Conservation (phyloP, 2,329 filamentous ascomycete genomes). For the Hymenoscyphus fraxineus region DNA sequence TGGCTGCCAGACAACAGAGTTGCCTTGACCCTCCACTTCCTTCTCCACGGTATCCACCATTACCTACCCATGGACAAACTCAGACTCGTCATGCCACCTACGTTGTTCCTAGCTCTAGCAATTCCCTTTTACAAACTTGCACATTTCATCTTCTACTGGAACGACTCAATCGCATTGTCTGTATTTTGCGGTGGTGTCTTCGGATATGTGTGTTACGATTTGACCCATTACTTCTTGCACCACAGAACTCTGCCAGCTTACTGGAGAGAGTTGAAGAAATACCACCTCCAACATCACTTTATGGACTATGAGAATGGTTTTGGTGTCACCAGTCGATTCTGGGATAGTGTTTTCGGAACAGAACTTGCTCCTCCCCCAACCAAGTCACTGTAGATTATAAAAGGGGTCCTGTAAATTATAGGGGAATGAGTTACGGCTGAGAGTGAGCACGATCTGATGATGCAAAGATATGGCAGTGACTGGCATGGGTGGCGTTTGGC, state of each 20-base stretch:
- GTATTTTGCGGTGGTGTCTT: slow-evolving; percentile 90
- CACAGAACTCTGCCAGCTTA: slow-evolving; percentile 87
- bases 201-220: slow-evolving; percentile 92
- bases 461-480: slow-evolving; percentile 15
- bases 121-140: slow-evolving; percentile 90
- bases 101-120: slow-evolving; percentile 78
- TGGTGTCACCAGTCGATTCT: slow-evolving; percentile 93
- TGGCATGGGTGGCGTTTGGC: slow-evolving; percentile 11
- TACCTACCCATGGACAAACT: slow-evolving; percentile 99
- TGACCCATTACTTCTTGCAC: slow-evolving; percentile 98
- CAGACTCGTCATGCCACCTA: slow-evolving; percentile 93
- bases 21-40: slow-evolving; percentile 82
- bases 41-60: slow-evolving; percentile 95
- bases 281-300: slow-evolving; percentile 95
- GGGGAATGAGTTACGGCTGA: not conserved
- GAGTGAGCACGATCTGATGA: slow-evolving; percentile 25
- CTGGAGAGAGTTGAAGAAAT: slow-evolving; percentile 93
- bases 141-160: slow-evolving; percentile 73
- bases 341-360: slow-evolving; percentile 90
- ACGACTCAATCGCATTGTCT: slow-evolving; percentile 76
- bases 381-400: slow-evolving; percentile 22
- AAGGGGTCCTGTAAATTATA: slow-evolving; percentile 7
- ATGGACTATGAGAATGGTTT: slow-evolving; percentile 97
- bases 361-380: slow-evolving; percentile 52
- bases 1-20: slow-evolving; percentile 88